Base-by-base conservation (phyloP, 2,329 filamentous ascomycete genomes). In the Alternaria tenuissima region DNA sequence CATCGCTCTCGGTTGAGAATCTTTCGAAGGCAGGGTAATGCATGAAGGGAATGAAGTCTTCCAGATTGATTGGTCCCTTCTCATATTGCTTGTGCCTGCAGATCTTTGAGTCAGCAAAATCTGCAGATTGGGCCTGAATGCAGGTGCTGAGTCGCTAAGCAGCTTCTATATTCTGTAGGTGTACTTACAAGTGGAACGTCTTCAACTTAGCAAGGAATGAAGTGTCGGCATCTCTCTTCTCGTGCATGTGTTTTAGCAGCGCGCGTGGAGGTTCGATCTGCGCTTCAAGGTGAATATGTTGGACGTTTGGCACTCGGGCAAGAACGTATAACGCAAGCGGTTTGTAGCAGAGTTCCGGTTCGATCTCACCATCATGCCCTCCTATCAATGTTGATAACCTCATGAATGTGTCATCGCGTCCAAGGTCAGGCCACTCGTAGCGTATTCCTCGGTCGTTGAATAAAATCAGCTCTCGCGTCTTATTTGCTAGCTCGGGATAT, bases 101-200 rank as follows among this genome's bases (percentile, higher is more conserved):
- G 2, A 4, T 14, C 20, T 3, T 2, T n/a, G 20, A 36, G 20
- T 54, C 18, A 59, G 42, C 36, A n/a, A 20, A 20, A 34, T 7
- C 18, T 48, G 28, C 4, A 43, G 8, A 2, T 2, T 34, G 1
- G 4, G 44, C 2, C 9, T n/a, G 4, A 38, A 39, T 9, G n/a
- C 38, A 39, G n/a, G n/a, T 39, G n/a, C 7, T 8, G 38, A 39
- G 8, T 8, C 38, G 11, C n/a, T 9, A 20, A 5, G 38, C n/a
- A 8, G 9, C n/a, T 18, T 39, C 8, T 8, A 1, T 2, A 0
- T 20, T 18, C 18, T 18, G 9, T 4, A 39, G n/a, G 8, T 11
- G 7, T 12, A 39, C 54, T 12, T 44, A 62, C 55, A 62, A 16
- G 38, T 48, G 47, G n/a, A 64, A 56, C 8, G 55, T 62, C 30